A percentile compares a stretch with the other conserved stretches of the same genome.
Conservation (phyloP, 2,329 filamentous ascomycete genomes). For the Trichoderma pleuroti region DNA sequence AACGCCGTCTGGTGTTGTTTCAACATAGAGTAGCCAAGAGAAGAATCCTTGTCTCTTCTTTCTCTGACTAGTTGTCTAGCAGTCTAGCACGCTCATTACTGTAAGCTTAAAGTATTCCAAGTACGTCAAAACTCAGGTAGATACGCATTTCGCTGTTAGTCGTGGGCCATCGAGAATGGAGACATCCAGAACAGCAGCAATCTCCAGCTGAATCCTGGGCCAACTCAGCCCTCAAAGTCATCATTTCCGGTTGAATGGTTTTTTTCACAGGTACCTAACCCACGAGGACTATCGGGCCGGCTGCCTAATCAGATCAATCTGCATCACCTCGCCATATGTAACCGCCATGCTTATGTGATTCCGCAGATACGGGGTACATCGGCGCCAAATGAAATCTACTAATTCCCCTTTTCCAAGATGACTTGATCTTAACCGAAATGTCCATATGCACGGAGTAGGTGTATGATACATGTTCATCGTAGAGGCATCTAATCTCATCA, state of each 20-base stretch:
- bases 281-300: not conserved
- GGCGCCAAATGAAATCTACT: conserved; percentile 21
- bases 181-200: not conserved
- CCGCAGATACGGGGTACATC: conserved; percentile 17
- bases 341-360: conserved; percentile 10
- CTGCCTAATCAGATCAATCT: not conserved
- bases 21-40: not conserved
- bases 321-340: not conserved
- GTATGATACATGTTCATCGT: not conserved
- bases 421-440: not conserved
- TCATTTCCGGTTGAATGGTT: not conserved
- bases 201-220: not conserved
- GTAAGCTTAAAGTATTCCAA: not conserved
- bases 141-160: not conserved
- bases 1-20: conserved; percentile 2
- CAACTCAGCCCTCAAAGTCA: not conserved
- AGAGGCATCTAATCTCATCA: not conserved
- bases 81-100: not conserved
- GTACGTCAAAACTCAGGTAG: not conserved
- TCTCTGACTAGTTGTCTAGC: not conserved
- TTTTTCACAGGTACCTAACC: not conserved
- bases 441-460: not conserved
- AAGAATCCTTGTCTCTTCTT: not conserved
- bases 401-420: not conserved
- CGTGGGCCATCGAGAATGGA: not conserved